A percentile compares a stretch with the other conserved stretches of the same genome.
phyloP scores from a whole-genome alignment of 1,139 yeast species.

The Starmera stellimalicola region DNA sequence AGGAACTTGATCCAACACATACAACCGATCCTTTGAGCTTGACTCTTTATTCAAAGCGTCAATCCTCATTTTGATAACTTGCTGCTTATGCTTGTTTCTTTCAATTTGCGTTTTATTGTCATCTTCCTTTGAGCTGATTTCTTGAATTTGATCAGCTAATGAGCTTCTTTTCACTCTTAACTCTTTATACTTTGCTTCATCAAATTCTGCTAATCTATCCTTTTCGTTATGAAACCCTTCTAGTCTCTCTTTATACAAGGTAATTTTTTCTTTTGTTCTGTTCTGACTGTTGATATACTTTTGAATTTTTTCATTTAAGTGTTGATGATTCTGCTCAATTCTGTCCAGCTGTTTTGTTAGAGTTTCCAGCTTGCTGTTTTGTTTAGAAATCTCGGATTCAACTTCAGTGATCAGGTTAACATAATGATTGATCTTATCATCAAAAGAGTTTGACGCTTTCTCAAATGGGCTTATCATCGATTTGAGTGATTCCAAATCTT shows the following conservation, averaged over 20 bases:
- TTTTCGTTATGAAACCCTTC: conserved; percentile 18
- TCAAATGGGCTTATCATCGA: conserved; percentile 24
- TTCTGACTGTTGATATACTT: conserved; percentile 5
- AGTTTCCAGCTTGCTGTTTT: conserved; percentile 12
- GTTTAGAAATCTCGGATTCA: conserved; percentile 3
- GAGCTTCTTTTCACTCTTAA: background rate
- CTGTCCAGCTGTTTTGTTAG: conserved; percentile 17
- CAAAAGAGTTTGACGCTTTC: conserved; percentile 11
- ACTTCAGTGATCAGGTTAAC: conserved; percentile 6
- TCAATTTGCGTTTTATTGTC: background rate
- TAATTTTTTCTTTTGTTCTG: conserved; percentile 14
- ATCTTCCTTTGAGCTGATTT: background rate
- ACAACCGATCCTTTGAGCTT: conserved; percentile 42
- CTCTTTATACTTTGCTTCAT: conserved; percentile 6
- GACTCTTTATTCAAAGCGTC: conserved; percentile 23
- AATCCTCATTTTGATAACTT: conserved; percentile 10
- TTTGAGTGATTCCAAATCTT: conserved; percentile 24
- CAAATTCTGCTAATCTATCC: conserved; percentile 16
- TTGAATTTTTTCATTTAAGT: conserved; percentile 13
- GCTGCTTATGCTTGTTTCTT: conserved; percentile 8
- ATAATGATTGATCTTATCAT: conserved; percentile 9
- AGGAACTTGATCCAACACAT: conserved; percentile 28
- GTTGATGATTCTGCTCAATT: conserved; percentile 18
- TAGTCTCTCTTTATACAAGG: conserved; percentile 18
- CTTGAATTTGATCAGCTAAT: background rate